These are phyloP conservation scores for Termitomyces sp. DNA, from an alignment of 768 basidiomycete species.

Conservation along the genomic window DNA sequence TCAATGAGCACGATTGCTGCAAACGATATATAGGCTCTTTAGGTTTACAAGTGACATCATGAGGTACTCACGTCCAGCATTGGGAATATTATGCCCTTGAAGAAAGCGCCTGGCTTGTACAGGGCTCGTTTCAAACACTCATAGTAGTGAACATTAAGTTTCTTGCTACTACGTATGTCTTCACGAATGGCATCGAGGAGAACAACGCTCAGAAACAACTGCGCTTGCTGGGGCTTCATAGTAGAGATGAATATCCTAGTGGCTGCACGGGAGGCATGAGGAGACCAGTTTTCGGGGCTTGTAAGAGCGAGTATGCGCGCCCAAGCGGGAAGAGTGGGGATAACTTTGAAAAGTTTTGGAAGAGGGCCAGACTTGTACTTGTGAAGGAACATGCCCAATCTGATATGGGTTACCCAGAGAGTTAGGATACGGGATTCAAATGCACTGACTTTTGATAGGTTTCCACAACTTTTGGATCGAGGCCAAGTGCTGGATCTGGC, in stretches of 20 bases:
- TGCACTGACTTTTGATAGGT: slow-evolving; percentile 81
- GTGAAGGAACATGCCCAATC: slow-evolving; percentile 79
- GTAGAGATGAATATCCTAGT: slow-evolving; percentile 95
- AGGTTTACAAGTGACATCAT: neutral
- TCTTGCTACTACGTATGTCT: slow-evolving; percentile 82
- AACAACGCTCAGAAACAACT: slow-evolving; percentile 88
- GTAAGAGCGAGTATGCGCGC: slow-evolving; percentile 93
- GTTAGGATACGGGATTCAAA: neutral
- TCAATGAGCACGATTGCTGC: slow-evolving; percentile 75
- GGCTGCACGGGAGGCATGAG: slow-evolving; percentile 91
- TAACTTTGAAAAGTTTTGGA: slow-evolving; percentile 97
- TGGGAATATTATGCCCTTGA: slow-evolving; percentile 97
- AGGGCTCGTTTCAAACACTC: slow-evolving; percentile 87
- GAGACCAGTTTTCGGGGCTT: slow-evolving; percentile 89
- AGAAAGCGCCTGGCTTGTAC: slow-evolving; percentile 97
- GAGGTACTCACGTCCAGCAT: slow-evolving; percentile 70
- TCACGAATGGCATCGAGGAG: slow-evolving; percentile 85
- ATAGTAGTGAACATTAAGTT: slow-evolving; percentile 90
- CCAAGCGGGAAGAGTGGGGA: slow-evolving; percentile 94
- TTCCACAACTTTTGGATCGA: slow-evolving; percentile 90
- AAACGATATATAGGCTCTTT: neutral
- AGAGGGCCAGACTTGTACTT: slow-evolving; percentile 92
- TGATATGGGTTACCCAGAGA: slow-evolving; percentile 24
- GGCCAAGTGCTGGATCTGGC: slow-evolving; percentile 78
- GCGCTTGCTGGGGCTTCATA: slow-evolving; percentile 92